Percentiles rank a stretch among this genome's conserved stretches.
Evolutionary conservation across 2,329 filamentous ascomycete genomes (phyloP).

Genomic region (Claviceps digitariae): DNA sequence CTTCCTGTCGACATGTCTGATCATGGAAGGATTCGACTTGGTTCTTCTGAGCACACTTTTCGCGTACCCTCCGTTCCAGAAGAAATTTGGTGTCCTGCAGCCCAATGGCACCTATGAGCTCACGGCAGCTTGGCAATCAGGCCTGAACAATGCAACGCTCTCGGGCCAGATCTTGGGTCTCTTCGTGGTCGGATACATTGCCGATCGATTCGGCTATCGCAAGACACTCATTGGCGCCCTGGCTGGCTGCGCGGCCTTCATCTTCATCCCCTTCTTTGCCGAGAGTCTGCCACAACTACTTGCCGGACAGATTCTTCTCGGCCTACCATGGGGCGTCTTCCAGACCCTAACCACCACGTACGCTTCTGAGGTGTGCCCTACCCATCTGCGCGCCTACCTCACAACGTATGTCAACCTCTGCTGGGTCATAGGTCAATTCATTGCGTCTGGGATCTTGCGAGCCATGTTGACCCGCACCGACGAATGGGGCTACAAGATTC

Average conservation of each 20-base stretch:
- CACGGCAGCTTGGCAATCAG: conserved; percentile 38
- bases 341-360: conserved; percentile 34
- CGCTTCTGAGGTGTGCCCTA: conserved; percentile 32
- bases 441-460: conserved; percentile 29
- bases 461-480: conserved; percentile 23
- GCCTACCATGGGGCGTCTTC: conserved; percentile 33
- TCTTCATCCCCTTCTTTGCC: conserved; percentile 36
- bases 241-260: conserved; percentile 24
- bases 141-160: conserved; percentile 32
- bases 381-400: conserved; percentile 33
- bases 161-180: conserved; percentile 38
- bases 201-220: conserved; percentile 32
- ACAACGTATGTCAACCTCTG: conserved; percentile 36
- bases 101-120: conserved; percentile 29
- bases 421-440: conserved; percentile 35
- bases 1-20: conserved; percentile 23
- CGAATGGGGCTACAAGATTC: conserved; percentile 33
- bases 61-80: conserved; percentile 25
- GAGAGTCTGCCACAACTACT: conserved; percentile 26
- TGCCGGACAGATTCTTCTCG: conserved; percentile 31
- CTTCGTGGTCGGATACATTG: conserved; percentile 32
- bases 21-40: conserved; percentile 29
- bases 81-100: conserved; percentile 23
- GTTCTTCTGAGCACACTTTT: conserved; percentile 27
- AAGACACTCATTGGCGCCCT: conserved; percentile 33